Conservation (phyloP, 2,329 filamentous ascomycete species). For the Phaeosphaeriaceae sp. region DNA sequence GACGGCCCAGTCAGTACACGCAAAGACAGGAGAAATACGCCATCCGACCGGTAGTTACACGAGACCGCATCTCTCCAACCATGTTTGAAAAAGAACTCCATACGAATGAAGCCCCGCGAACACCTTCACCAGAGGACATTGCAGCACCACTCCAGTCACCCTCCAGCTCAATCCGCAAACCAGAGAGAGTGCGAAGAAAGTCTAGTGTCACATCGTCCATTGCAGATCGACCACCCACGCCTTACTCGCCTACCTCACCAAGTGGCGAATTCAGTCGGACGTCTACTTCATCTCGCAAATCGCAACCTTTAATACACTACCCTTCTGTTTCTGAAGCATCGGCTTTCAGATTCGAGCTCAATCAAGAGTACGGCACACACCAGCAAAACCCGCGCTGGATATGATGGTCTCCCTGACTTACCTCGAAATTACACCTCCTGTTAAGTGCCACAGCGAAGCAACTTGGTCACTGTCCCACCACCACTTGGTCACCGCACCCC, state of each 20-base stretch:
- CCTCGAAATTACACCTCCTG: not conserved
- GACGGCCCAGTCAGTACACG: conserved; percentile 47
- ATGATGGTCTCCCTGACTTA: conserved; percentile 8
- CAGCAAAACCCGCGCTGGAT: conserved; percentile 28
- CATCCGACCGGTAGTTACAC: conserved; percentile 37
- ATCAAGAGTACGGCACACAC: conserved; percentile 29
- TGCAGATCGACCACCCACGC: conserved; percentile 48
- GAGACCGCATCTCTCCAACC: conserved; percentile 34
- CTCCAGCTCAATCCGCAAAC: conserved; percentile 38
- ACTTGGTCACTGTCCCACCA: not conserved
- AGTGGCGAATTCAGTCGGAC: conserved; percentile 35
- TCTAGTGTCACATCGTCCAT: conserved; percentile 44
- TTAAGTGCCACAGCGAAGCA: not conserved
- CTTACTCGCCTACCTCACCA: conserved; percentile 46
- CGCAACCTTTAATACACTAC: conserved; percentile 43
- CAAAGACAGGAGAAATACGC: conserved; percentile 45
- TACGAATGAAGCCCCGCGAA: conserved; percentile 35
- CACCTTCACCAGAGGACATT: conserved; percentile 34
- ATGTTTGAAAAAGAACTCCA: conserved; percentile 45
- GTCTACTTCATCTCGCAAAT: conserved; percentile 37
- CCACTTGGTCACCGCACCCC: not conserved
- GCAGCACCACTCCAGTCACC: conserved; percentile 28
- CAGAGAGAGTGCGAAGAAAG: conserved; percentile 43
- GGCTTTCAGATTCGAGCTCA: conserved; percentile 45
- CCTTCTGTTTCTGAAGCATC: conserved; percentile 48